These are phyloP conservation scores for Paragyromitra xinjiangensis DNA, from an alignment of 495 filamentous ascomycete species.

Conservation along the genomic window DNA sequence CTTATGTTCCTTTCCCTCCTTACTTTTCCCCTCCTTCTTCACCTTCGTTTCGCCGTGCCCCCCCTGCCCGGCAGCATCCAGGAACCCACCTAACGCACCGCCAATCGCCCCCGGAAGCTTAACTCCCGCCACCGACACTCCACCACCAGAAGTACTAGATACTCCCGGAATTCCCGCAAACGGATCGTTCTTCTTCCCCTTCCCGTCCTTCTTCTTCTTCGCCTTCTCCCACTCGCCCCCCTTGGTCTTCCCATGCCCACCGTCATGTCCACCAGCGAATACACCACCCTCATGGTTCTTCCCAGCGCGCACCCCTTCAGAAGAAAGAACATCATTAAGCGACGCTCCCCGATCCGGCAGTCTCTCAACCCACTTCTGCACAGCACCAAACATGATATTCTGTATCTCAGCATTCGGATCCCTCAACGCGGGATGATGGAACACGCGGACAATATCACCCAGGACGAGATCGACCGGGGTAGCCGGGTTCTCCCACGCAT, in stretches of 20 bases:
- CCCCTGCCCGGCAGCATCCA: conserved; percentile 48
- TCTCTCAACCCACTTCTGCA: conserved; percentile 77
- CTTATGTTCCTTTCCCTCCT: conserved; percentile 46
- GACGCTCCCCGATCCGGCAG: conserved; percentile 68
- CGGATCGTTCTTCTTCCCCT: conserved; percentile 51
- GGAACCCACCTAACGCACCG: conserved; percentile 46
- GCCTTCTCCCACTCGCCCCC: conserved; percentile 53
- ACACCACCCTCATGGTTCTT: conserved; percentile 71
- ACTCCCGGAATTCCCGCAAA: conserved; percentile 50
- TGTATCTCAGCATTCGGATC: conserved; percentile 79
- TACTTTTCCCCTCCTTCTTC: conserved; percentile 46
- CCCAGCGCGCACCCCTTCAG: conserved; percentile 80
- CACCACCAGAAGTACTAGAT: conserved; percentile 38
- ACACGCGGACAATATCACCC: conserved; percentile 76
- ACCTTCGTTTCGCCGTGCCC: conserved; percentile 29
- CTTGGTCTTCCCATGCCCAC: conserved; percentile 52
- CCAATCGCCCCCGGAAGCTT: conserved; percentile 51
- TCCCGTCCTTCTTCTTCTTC: conserved; percentile 56
- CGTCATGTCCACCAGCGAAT: conserved; percentile 48
- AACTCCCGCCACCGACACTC: conserved; percentile 51
- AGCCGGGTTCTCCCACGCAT: conserved; percentile 86
- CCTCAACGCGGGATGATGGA: conserved; percentile 87
- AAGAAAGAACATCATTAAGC: conserved; percentile 75
- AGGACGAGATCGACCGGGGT: conserved; percentile 81
- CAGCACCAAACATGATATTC: conserved; percentile 82